Evolutionary conservation across 2,329 filamentous ascomycete species (phyloP).

Genomic region (Tolypocladium album): DNA sequence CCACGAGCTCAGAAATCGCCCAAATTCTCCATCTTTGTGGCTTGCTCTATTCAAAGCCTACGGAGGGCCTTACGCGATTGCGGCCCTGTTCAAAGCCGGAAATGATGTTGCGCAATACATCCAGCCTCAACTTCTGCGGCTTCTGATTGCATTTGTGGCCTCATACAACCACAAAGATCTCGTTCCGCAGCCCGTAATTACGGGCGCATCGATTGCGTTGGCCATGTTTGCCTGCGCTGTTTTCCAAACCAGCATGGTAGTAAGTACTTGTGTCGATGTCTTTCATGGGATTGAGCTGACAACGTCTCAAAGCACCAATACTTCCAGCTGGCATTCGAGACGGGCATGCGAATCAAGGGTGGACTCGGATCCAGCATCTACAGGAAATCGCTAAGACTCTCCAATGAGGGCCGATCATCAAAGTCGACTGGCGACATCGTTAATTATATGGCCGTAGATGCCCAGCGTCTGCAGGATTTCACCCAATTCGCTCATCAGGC

Average conservation of each 20-base stretch:
- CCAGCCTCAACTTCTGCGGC: constrained; percentile 80
- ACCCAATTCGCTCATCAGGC: constrained; percentile 92
- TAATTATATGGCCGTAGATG: constrained; percentile 98
- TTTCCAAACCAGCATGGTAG: constrained; percentile 74
- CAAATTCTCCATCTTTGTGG: constrained; percentile 61
- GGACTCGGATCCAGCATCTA: constrained; percentile 87
- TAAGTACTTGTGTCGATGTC: constrained; percentile 12
- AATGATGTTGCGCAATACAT: constrained; percentile 81
- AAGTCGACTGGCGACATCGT: constrained; percentile 97
- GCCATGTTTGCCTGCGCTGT: constrained; percentile 86
- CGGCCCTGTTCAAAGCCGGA: constrained; percentile 75
- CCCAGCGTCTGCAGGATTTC: constrained; percentile 86
- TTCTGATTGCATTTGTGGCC: constrained; percentile 72
- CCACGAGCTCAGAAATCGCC: constrained; percentile 57
- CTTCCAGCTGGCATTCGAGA: constrained; percentile 89
- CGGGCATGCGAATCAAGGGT: constrained; percentile 93
- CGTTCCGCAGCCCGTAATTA: constrained; percentile 63
- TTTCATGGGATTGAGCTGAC: constrained; percentile 9
- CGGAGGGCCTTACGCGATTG: constrained; percentile 71
- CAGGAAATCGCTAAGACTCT: constrained; percentile 77
- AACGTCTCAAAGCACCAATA: constrained; percentile 64
- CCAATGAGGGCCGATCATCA: constrained; percentile 78
- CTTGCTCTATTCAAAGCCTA: constrained; percentile 75
- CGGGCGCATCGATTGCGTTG: constrained; percentile 78
- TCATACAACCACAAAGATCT: constrained; percentile 59